Conservation (phyloP, 257 asterid species). For the Capsicum pubescens region DNA sequence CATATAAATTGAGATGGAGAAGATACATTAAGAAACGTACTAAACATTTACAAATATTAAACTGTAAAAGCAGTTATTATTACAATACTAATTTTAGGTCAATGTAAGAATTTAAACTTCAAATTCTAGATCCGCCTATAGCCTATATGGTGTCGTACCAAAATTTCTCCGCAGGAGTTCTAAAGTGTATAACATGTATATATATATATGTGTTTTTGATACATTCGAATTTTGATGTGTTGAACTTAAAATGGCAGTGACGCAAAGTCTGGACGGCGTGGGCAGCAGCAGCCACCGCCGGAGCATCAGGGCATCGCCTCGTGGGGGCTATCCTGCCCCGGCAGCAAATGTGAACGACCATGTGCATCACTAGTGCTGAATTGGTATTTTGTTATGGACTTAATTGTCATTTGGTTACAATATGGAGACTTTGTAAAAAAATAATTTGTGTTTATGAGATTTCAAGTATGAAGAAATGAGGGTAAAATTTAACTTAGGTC, state of each 20-base stretch:
- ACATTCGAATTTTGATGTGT: not conserved
- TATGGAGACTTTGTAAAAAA: not conserved
- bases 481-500: not conserved
- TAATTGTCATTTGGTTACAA: not conserved
- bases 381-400: not conserved
- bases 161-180: not conserved
- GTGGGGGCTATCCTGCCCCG: conserved; percentile 11
- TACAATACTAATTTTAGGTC: not conserved
- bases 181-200: not conserved
- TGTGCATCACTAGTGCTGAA: not conserved
- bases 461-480: not conserved
- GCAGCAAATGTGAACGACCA: not conserved
- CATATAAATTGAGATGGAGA: no score
- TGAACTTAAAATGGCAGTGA: not conserved
- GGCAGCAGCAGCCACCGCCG: not conserved
- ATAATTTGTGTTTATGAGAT: not conserved
- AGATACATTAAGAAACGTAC: no score
- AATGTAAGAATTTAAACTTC: not conserved
- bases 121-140: not conserved
- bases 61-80: no score
- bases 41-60: no score
- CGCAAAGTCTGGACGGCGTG: not conserved
- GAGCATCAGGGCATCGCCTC: not conserved
- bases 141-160: not conserved
- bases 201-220: not conserved